Conservation (phyloP, 306 rosid species). For the Acacia acuminata region DNA sequence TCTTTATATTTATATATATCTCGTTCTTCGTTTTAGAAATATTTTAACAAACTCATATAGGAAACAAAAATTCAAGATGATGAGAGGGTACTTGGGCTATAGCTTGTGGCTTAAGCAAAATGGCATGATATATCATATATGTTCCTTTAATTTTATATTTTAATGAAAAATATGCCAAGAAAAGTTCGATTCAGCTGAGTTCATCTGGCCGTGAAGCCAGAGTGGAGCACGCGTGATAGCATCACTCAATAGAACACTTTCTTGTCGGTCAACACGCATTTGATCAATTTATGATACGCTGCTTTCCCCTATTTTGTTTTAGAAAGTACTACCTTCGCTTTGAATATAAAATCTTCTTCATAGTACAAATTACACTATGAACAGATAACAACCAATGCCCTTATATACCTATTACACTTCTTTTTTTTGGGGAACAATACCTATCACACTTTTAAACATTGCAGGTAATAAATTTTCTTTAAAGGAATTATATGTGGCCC, state of each 20-base stretch:
- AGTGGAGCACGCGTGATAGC: not conserved
- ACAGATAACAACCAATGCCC: too few species aligned
- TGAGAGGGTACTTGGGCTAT: not conserved
- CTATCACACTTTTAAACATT: too few species aligned
- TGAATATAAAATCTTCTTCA: too few species aligned
- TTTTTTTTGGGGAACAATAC: too few species aligned
- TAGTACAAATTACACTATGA: too few species aligned
- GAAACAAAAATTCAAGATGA: not conserved
- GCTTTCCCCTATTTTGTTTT: not conserved
- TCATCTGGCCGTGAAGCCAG: not conserved
- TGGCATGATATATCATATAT: not conserved
- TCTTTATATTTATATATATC: not conserved
- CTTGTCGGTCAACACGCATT: not conserved
- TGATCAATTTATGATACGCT: too few species aligned
- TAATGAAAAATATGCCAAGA: not conserved
- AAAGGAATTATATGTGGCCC: too few species aligned
- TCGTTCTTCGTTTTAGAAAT: not conserved
- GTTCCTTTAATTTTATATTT: not conserved
- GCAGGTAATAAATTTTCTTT: too few species aligned
- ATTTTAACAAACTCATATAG: not conserved
- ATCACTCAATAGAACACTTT: not conserved
- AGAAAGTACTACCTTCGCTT: not conserved
- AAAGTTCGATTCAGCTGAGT: not conserved
- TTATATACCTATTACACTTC: too few species aligned
- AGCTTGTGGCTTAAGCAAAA: slow-evolving; percentile 33